A percentile compares a stretch with the other conserved stretches of the same genome.
Evolutionary conservation across 2,329 filamentous ascomycete genomes (phyloP).

Genomic region (Phyllachora maydis): DNA sequence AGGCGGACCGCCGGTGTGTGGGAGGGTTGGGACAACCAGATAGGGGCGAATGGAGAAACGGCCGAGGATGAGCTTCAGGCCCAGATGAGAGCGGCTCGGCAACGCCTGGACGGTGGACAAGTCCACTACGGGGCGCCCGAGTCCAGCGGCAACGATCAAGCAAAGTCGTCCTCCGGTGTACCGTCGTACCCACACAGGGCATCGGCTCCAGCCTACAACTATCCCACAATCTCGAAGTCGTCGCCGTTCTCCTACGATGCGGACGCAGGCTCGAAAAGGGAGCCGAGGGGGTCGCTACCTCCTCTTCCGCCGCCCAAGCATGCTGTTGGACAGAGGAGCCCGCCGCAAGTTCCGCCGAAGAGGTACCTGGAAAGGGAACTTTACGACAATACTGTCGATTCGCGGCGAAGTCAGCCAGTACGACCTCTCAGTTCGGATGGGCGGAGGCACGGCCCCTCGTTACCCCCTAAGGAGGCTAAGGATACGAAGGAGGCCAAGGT

Average conservation of each 20-base stretch:
- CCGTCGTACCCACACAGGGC: constrained; percentile 5
- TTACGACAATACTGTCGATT: too few relatives aligned
- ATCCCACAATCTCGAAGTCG: constrained; percentile 34
- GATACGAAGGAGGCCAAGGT: constrained; percentile 34
- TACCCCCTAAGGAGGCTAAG: constrained; percentile 13
- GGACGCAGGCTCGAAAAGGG: too few relatives aligned
- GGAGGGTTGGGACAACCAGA: constrained; percentile 16
- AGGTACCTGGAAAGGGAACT: not conserved
- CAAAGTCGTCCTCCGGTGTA: too few relatives aligned
- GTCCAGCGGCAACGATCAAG: constrained; percentile 3
- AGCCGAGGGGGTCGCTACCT: too few relatives aligned
- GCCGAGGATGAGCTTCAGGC: constrained; percentile 23
- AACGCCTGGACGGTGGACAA: constrained; percentile 20
- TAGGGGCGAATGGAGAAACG: constrained; percentile 3
- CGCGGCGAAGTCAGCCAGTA: constrained; percentile 2
- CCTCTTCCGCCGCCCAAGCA: too few relatives aligned
- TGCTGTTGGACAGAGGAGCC: constrained; percentile 1
- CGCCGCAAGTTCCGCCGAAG: constrained; percentile 1
- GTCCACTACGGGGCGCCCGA: too few relatives aligned
- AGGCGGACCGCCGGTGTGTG: constrained; percentile 24
- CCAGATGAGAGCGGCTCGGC: constrained; percentile 32
- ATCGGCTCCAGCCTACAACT: constrained; percentile 20
- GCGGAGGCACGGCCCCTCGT: constrained; percentile 5
- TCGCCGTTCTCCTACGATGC: constrained; percentile 23
- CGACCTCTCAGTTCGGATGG: constrained; percentile 9